Evolutionary conservation across 2,329 filamentous ascomycete species (phyloP).

Genomic region (Furcasterigmium sp.): DNA sequence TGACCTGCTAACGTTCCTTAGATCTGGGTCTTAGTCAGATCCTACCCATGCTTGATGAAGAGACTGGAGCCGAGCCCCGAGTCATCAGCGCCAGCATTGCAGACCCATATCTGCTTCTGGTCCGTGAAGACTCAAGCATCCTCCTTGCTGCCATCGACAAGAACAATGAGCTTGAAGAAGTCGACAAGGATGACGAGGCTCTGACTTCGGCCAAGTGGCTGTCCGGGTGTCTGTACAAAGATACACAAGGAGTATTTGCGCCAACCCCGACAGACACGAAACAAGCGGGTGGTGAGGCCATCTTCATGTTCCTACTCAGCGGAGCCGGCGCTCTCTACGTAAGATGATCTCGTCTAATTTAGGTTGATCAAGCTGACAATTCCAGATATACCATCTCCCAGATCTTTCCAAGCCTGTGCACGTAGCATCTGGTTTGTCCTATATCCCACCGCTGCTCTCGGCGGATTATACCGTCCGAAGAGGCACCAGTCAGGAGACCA

Average conservation of each 20-base stretch:
- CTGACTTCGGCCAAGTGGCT: constrained; percentile 66
- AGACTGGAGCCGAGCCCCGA: constrained; percentile 73
- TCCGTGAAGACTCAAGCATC: constrained; percentile 78
- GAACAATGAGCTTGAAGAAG: constrained; percentile 79
- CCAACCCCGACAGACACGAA: constrained; percentile 31
- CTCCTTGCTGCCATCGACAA: constrained; percentile 75
- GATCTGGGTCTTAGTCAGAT: constrained; percentile 88
- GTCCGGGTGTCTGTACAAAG: constrained; percentile 78
- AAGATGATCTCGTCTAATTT: constrained; percentile 27
- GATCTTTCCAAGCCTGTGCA: constrained; percentile 68
- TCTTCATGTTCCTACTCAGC: constrained; percentile 73
- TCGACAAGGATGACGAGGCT: constrained; percentile 57
- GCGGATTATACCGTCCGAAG: constrained; percentile 65
- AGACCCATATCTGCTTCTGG: constrained; percentile 78
- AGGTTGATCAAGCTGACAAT: neutral
- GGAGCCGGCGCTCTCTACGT: constrained; percentile 71
- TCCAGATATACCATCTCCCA: constrained; percentile 70
- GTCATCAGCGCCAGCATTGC: constrained; percentile 77
- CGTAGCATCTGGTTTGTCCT: constrained; percentile 69
- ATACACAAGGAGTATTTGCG: constrained; percentile 52
- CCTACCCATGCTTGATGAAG: constrained; percentile 86
- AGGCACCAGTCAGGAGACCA: constrained; percentile 63
- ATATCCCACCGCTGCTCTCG: constrained; percentile 71
- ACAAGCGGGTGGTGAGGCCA: constrained; percentile 36
- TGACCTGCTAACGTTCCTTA: constrained; percentile 22